Evolutionary conservation across 768 basidiomycete species (phyloP), one percentile per base, ranked within the genome.

Genomic region (Gautieria morchelliformis): DNA sequence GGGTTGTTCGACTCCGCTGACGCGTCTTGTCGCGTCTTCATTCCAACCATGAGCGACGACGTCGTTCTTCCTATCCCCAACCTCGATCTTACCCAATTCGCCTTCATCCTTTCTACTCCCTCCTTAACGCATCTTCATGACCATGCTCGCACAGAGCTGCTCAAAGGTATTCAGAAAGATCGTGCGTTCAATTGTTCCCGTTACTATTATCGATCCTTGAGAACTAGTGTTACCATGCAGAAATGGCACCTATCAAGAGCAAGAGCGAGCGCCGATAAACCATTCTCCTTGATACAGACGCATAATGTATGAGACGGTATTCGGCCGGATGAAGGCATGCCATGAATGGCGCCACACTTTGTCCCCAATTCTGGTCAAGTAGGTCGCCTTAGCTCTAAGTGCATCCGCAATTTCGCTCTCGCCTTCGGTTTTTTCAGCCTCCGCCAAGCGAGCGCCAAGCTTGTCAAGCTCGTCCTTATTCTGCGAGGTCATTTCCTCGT

Each of bases 371-470:
- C 81, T 77, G 12, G 91, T 91, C 8, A 93, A 68, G 71, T 93
- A 93, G 61, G 83, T 86, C 19, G 95, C 95, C 60, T 84, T 78
- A 1, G 87, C 87, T 57, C 87, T 82, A 41, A 97, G 75, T 1
- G 85, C 86, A 63, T 98, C 95, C 19, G 84, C 84, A 58, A 97
- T 91, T 85, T 93, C 65, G 83, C 85, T 57, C 75, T 86, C 1
- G 94, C 95, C 0, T 70, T 96, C 17, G 84, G 88, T 71, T 98
- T 97, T 78, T 93, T 89, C 79, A 0, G 95, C 93, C 63, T 95
- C 93, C 53, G 78, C 82, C 37, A 96, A 74, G 47, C 87, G 76
- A 59, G 82, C 83, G 53, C 95, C 89, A 11, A 98, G 71, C 63
- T 78, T 79, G 52, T 81, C 76, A 27, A 97, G 78, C 64, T 87